Base-by-base conservation (phyloP, 345 rosid species). In the Eucalyptus brandiana region DNA sequence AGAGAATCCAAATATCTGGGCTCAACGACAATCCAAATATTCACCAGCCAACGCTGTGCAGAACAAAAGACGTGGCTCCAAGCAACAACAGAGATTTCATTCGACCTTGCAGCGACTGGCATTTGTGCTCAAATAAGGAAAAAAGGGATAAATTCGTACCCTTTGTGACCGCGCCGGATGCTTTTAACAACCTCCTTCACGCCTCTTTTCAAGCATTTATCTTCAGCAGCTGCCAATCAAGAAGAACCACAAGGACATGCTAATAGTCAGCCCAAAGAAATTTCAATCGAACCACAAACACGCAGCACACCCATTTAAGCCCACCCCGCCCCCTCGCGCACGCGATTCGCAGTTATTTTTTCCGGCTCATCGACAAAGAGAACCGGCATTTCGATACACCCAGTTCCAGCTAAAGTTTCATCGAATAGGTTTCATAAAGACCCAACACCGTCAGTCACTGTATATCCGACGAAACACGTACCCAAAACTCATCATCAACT, bases 171-270 rank as follows among this genome's bases (percentile, higher is more conserved):
- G 7, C 99, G 97, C 53, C 99, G 91, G 14, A 98, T 97, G 87
- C 99, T 97, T 90, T 97, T 96, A 17, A 98, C 99, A 7, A 98
- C 99, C 93, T 98, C 99, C 91, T 98, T 98, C 60, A 98, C 99
- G 26, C 99, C 99, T 92, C 99, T 95, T 94, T 97, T 98, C 96
- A 98, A 92, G 92, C 99, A 97, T 90, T 96, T 98, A 51, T 94
- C 93, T 40, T 96, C 99, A 86, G 99, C 95, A 88, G 98, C 99
- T 98, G 91, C 40, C 83, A 76, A 76, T 76, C 23, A 76, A 44
- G 32, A 32, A 42, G 32, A 34, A 54, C 67, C 58, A 24, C 69
- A 34, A 86, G n/a, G 10, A 32, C 87, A 85, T 72, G 81, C 45
- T 15, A 2, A 72, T 69, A 34, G 83, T 76, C 83, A 76, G 45